A percentile compares a stretch with the other conserved stretches of the same genome.
phyloP scores from a whole-genome alignment of 495 filamentous ascomycete species.

The Daldinia decipiens region DNA sequence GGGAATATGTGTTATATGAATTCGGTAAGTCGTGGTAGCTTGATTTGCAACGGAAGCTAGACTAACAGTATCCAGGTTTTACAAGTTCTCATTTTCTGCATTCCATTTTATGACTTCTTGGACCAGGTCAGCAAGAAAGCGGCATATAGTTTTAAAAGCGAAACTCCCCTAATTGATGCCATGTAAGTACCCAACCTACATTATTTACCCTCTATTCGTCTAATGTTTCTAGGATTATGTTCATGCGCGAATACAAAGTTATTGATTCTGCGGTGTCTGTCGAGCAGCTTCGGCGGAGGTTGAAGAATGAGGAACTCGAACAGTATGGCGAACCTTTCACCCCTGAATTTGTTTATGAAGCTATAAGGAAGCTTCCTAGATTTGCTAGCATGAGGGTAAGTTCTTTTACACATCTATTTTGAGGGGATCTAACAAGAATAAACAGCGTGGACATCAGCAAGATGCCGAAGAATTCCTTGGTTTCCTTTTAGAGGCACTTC shows the following conservation, averaged over 20 bases:
- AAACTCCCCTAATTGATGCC: constrained; percentile 92
- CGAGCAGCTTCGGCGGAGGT: constrained; percentile 74
- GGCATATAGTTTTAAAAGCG: constrained; percentile 90
- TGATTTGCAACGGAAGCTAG: not conserved
- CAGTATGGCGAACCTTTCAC: constrained; percentile 91
- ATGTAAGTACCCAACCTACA: constrained; percentile 69
- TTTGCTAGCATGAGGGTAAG: constrained; percentile 91
- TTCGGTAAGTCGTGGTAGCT: constrained; percentile 72
- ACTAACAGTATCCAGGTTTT: constrained; percentile 69
- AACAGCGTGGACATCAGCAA: constrained; percentile 90
- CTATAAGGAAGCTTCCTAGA: constrained; percentile 83
- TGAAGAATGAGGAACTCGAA: constrained; percentile 86
- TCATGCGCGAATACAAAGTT: constrained; percentile 90
- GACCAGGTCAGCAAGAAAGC: constrained; percentile 86
- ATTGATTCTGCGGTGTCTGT: constrained; percentile 81
- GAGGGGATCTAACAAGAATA: constrained; percentile 45
- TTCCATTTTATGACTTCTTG: constrained; percentile 93
- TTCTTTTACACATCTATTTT: constrained; percentile 23
- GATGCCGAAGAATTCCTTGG: constrained; percentile 98
- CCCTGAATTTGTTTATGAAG: constrained; percentile 95
- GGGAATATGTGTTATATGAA: constrained; percentile 99
- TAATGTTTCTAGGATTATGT: constrained; percentile 77
- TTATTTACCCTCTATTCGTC: constrained; percentile 14
- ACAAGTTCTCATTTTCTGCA: constrained; percentile 91
- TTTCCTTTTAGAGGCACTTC: constrained; percentile 89